phyloP scores from a whole-genome alignment of 208 protist species.

The Acanthamoeba castellanii region DNA sequence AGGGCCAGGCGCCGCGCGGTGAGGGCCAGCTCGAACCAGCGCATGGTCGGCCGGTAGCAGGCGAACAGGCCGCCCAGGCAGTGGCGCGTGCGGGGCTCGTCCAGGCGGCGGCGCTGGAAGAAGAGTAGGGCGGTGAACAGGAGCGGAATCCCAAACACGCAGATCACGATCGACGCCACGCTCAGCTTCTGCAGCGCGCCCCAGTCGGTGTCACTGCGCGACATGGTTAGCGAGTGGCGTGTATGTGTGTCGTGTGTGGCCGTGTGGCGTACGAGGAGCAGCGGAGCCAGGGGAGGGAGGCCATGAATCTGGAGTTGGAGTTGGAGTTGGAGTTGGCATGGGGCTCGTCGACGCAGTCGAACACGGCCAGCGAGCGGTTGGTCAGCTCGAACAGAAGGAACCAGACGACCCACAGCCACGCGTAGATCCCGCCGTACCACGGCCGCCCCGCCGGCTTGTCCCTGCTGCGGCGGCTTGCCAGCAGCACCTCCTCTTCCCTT shows the following conservation, averaged over 20 bases:
- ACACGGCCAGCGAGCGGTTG: not conserved
- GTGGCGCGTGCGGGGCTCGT: not conserved
- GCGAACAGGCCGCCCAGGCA: constrained; percentile 31
- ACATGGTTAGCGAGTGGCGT: no score
- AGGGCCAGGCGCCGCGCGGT: not conserved
- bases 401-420: not conserved
- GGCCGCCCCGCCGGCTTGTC: not conserved
- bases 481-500: no score
- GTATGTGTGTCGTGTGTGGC: no score
- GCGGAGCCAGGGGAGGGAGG: not conserved
- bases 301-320: not conserved
- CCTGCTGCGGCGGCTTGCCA: no score
- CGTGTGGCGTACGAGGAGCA: not conserved
- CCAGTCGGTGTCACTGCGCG: not conserved
- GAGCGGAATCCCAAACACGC: not conserved
- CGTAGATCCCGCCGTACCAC: not conserved
- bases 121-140: not conserved
- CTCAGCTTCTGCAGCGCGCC: not conserved
- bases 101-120: not conserved
- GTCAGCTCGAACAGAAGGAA: not conserved
- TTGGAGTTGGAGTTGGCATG: no score
- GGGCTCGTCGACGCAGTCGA: not conserved
- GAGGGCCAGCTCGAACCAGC: constrained; percentile 21
- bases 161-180: not conserved
- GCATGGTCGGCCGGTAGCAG: not conserved